Conservation (phyloP, 371 early-diverging fungal species). For the Mucor indicus region DNA sequence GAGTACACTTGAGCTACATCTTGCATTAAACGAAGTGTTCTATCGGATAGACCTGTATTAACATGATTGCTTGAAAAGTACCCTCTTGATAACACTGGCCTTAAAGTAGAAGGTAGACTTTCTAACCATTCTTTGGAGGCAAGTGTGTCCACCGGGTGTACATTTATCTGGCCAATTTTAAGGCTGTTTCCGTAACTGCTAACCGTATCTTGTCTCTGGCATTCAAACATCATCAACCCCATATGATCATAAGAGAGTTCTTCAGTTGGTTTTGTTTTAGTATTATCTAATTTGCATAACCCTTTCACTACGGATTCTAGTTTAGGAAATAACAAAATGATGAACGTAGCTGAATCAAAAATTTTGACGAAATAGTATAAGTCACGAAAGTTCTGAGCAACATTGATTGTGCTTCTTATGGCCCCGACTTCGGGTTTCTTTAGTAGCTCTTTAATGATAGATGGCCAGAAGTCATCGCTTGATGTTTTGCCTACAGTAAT, state of each 20-base stretch:
- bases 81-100: conserved; percentile 21
- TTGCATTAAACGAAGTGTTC: conserved; percentile 31
- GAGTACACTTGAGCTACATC: conserved; percentile 45
- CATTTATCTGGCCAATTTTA: conserved; percentile 3
- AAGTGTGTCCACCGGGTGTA: conserved; percentile 9
- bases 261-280: neutral
- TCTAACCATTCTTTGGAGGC: conserved; percentile 19
- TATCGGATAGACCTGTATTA: conserved; percentile 14
- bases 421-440: conserved; percentile 13
- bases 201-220: conserved; percentile 36
- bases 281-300: conserved; percentile 13
- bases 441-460: conserved; percentile 15
- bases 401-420: conserved; percentile 23
- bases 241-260: conserved; percentile 8
- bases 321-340: conserved; percentile 61
- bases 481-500: conserved; percentile 41
- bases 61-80: conserved; percentile 1
- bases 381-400: conserved; percentile 31
- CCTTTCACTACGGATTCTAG: conserved; percentile 44
- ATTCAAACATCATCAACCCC: conserved; percentile 51
- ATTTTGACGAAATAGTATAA: conserved; percentile 70
- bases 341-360: conserved; percentile 52
- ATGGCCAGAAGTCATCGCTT: conserved; percentile 38
- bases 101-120: conserved; percentile 16
- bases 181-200: neutral